Conservation (phyloP, 768 basidiomycete genomes). For the Scleroderma bovista region DNA sequence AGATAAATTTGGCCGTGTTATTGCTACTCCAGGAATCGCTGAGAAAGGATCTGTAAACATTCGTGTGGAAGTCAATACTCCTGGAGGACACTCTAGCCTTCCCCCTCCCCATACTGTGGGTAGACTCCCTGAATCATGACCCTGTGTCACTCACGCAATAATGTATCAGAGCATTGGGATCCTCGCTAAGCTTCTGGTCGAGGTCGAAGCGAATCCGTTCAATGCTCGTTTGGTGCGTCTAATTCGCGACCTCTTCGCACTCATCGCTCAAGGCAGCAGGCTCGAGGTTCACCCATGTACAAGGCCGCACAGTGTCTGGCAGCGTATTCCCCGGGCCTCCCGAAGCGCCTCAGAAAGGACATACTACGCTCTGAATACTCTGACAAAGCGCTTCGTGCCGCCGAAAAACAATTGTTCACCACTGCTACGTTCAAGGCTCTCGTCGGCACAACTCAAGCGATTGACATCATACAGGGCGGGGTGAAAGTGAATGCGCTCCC, state of each 20-base stretch:
- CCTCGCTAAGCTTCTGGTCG: conserved; percentile 62
- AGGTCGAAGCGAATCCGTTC: conserved; percentile 64
- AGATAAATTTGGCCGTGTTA: conserved; percentile 44
- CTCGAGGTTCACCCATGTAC: conserved; percentile 55
- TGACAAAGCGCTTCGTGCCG: conserved; percentile 5
- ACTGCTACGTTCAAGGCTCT: conserved; percentile 33
- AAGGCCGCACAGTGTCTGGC: conserved; percentile 60
- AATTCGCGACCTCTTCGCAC: conserved; percentile 3
- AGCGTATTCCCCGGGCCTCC: conserved; percentile 52
- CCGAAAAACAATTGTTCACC: conserved; percentile 1
- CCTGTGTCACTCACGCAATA: conserved; percentile 3
- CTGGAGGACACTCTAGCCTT: conserved; percentile 83
- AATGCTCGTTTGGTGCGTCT: conserved; percentile 42
- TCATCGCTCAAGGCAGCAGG: conserved; percentile 25
- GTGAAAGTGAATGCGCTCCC: conserved; percentile 79
- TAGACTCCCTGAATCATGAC: not conserved
- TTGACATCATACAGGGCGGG: conserved; percentile 62
- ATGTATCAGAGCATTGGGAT: conserved; percentile 68
- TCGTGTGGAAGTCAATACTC: conserved; percentile 55
- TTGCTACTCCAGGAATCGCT: conserved; percentile 59
- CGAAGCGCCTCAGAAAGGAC: conserved; percentile 39
- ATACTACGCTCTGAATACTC: conserved; percentile 38
- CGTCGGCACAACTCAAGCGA: conserved; percentile 70
- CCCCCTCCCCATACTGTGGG: conserved; percentile 77
- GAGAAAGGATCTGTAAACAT: conserved; percentile 73